phyloP scores from a whole-genome alignment of 768 basidiomycete genomes.

The Tricholoma sp. region DNA sequence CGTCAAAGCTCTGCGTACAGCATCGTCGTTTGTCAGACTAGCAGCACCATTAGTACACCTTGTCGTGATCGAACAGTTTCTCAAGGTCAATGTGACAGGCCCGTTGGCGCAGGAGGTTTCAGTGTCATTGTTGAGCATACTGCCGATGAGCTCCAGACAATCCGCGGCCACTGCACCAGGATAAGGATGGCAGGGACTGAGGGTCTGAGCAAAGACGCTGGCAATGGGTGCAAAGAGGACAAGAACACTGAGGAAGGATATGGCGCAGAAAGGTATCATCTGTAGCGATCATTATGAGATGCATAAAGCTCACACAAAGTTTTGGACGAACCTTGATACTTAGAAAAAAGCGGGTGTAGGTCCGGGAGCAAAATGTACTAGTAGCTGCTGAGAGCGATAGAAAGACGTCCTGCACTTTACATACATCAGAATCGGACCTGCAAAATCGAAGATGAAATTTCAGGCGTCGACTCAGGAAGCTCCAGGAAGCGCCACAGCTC shows the following conservation, averaged over 20 bases:
- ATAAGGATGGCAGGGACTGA: constrained; percentile 5
- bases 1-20: constrained; percentile 1
- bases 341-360: background rate
- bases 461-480: too few relatives aligned
- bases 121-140: background rate
- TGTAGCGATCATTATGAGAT: background rate
- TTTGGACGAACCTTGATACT: background rate
- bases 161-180: constrained; percentile 3
- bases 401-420: background rate
- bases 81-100: background rate
- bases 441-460: background rate
- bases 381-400: background rate
- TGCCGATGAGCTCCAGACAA: constrained; percentile 4
- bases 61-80: constrained; percentile 1
- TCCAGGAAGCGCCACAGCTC: too few relatives aligned
- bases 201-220: background rate
- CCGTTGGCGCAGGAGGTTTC: background rate
- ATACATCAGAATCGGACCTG: background rate
- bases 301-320: background rate
- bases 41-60: background rate
- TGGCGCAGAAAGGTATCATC: background rate
- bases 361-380: too few relatives aligned
- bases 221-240: background rate
- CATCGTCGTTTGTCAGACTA: background rate
- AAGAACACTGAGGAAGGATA: background rate